phyloP scores from a whole-genome alignment of 495 filamentous ascomycete genomes.

The Tuber aestivum region DNA sequence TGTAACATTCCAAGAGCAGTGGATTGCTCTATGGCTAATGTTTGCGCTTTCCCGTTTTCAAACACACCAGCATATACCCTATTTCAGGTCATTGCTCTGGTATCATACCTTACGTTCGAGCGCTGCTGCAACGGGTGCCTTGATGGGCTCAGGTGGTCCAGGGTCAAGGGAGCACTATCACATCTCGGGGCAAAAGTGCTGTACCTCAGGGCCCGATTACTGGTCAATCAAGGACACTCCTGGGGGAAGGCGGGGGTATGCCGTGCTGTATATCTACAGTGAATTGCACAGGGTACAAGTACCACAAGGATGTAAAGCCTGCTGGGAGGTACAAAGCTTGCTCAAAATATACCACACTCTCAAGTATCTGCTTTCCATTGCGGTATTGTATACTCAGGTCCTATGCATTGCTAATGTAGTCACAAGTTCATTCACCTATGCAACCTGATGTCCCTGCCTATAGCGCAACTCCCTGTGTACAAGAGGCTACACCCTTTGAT shows the following conservation, averaged over 20 bases:
- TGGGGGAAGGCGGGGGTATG: no score
- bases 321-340: neutral
- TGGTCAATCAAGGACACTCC: neutral
- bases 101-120: neutral
- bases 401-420: neutral
- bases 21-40: neutral
- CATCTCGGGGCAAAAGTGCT: no score
- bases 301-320: neutral
- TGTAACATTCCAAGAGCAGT: neutral
- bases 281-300: neutral
- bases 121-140: neutral
- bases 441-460: neutral
- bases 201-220: no score
- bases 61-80: neutral
- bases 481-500: neutral
- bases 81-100: neutral
- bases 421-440: neutral
- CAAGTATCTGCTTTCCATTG: neutral
- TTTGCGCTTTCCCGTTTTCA: neutral
- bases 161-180: no score
- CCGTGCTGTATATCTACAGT: neutral
- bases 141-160: neutral
- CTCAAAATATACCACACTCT: neutral
- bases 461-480: neutral
- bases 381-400: neutral